Evolutionary conservation across 306 rosid species (phyloP).

Genomic region (Lagenaria siceraria): DNA sequence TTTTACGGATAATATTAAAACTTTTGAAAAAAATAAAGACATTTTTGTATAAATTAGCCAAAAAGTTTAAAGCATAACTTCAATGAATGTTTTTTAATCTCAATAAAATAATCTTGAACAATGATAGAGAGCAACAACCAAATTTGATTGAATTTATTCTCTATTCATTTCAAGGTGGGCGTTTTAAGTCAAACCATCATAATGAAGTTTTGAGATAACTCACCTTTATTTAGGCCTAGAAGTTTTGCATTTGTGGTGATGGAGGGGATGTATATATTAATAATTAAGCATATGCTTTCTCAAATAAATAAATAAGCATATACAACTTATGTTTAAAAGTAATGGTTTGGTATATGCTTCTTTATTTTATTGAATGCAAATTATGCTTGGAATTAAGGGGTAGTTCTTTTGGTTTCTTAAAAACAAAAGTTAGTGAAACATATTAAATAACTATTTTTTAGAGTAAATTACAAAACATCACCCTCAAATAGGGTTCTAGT

Average conservation of each 20-base stretch:
- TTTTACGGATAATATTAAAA: too few relatives aligned
- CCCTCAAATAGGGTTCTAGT: too few relatives aligned
- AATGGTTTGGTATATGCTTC: background rate
- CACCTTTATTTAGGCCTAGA: background rate
- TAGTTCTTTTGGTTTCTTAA: background rate
- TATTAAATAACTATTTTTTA: background rate
- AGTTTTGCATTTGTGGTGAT: background rate
- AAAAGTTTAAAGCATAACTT: too few relatives aligned
- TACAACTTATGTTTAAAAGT: background rate
- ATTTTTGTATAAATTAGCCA: too few relatives aligned
- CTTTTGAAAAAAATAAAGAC: too few relatives aligned
- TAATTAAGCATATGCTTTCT: background rate
- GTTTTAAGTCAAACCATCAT: background rate
- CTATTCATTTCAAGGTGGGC: background rate
- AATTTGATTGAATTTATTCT: too few relatives aligned
- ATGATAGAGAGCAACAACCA: too few relatives aligned
- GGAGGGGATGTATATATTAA: too few relatives aligned
- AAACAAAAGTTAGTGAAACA: background rate
- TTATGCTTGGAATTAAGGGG: background rate
- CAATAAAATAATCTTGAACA: too few relatives aligned
- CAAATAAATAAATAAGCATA: background rate
- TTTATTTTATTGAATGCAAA: background rate
- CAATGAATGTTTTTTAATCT: too few relatives aligned
- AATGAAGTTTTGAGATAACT: background rate
- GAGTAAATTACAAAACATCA: too few relatives aligned